A percentile compares a stretch with the other conserved stretches of the same genome.
These are phyloP conservation scores for Schizothecium vesticola DNA, from an alignment of 495 filamentous ascomycete species.

Conservation along the genomic window DNA sequence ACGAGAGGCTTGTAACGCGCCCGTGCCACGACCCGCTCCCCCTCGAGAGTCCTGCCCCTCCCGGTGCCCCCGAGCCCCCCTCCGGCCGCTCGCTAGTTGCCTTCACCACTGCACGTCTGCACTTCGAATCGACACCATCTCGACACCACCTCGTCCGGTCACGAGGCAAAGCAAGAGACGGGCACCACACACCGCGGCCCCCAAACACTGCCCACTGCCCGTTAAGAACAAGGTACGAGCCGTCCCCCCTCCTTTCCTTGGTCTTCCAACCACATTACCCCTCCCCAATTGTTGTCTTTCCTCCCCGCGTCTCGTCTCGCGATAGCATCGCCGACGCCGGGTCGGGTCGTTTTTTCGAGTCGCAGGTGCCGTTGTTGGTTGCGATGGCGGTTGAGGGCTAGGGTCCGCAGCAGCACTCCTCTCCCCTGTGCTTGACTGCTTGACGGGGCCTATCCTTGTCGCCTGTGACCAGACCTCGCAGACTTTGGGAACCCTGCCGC, in stretches of 20 bases:
- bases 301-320: not conserved
- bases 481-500: conserved; percentile 6
- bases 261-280: not conserved
- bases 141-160: conserved; percentile 2
- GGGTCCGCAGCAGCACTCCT: conserved; percentile 6
- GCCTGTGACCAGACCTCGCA: not conserved
- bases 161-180: conserved; percentile 6
- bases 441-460: not conserved
- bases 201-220: not conserved
- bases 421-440: not conserved
- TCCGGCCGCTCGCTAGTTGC: not conserved
- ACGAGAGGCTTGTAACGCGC: conserved; percentile 13
- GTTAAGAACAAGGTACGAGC: not conserved
- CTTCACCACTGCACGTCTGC: not conserved
- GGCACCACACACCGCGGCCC: not conserved
- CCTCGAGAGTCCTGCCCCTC: not conserved
- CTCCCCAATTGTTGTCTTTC: not conserved
- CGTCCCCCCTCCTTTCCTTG: not conserved
- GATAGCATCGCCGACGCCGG: not conserved
- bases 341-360: not conserved
- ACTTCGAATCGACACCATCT: not conserved
- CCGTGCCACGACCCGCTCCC: conserved; percentile 13
- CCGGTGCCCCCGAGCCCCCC: not conserved
- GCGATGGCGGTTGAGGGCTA: conserved; percentile 21
- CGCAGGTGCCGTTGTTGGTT: not conserved